These are phyloP conservation scores for Simplicillium sp. DNA, from an alignment of 2,329 filamentous ascomycete genomes.

Conservation along the genomic window DNA sequence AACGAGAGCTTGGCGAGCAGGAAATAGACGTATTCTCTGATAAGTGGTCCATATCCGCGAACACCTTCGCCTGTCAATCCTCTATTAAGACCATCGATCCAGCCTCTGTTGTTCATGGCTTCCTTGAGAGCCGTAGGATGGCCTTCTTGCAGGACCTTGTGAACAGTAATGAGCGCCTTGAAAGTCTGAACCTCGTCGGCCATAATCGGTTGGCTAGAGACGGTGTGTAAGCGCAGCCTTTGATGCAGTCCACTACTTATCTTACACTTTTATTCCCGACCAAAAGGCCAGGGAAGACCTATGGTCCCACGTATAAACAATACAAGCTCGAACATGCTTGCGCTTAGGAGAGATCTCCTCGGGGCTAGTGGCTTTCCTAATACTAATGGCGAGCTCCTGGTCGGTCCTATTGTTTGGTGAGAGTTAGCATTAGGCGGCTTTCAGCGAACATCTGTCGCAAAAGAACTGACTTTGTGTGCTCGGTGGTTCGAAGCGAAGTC, in stretches of 20 bases:
- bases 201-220: conserved; percentile 77
- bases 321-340: conserved; percentile 96
- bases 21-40: conserved; percentile 95
- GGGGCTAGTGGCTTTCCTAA: conserved; percentile 58
- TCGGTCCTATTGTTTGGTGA: conserved; percentile 44
- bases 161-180: conserved; percentile 93
- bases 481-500: conserved; percentile 6
- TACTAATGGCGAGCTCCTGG: conserved; percentile 59
- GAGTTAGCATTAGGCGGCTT: not conserved
- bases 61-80: conserved; percentile 76
- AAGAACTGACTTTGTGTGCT: conserved; percentile 6
- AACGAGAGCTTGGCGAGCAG: conserved; percentile 92
- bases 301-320: conserved; percentile 99
- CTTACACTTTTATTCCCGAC: conserved; percentile 96
- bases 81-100: conserved; percentile 87
- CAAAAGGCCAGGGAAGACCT: conserved; percentile 93
- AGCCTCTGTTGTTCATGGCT: conserved; percentile 77
- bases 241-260: conserved; percentile 15
- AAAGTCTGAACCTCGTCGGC: conserved; percentile 98
- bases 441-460: not conserved
- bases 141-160: conserved; percentile 95
- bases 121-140: conserved; percentile 82
- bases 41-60: conserved; percentile 83
- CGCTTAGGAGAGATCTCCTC: conserved; percentile 61
- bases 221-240: not conserved